These are phyloP conservation scores for Phycomyces nitens DNA, from an alignment of 192 early-diverging fungal genomes.

Conservation along the genomic window DNA sequence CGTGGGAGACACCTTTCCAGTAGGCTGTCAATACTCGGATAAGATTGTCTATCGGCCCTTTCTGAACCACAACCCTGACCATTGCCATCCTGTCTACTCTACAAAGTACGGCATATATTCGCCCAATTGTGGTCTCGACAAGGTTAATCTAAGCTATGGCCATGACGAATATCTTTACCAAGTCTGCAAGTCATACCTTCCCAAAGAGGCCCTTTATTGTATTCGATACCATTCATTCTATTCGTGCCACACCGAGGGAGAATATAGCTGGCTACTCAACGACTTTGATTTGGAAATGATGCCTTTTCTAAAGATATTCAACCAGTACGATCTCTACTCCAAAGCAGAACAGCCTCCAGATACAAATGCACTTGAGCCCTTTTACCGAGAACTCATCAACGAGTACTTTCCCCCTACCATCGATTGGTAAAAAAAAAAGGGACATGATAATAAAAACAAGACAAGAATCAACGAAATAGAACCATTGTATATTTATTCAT, in stretches of 20 bases:
- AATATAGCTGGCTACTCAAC: conserved; percentile 43
- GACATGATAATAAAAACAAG: conserved; percentile 6
- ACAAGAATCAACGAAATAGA: too few relatives aligned
- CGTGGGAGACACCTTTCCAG: conserved; percentile 54
- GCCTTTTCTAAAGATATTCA: conserved; percentile 45
- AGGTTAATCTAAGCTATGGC: conserved; percentile 45
- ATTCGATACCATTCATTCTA: conserved; percentile 56
- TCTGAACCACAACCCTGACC: conserved; percentile 40
- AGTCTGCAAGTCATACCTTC: conserved; percentile 41
- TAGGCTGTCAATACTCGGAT: conserved; percentile 41
- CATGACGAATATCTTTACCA: conserved; percentile 57
- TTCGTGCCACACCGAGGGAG: conserved; percentile 36
- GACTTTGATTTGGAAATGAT: conserved; percentile 40
- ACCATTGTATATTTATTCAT: too few relatives aligned
- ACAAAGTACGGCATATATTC: conserved; percentile 44
- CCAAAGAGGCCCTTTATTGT: conserved; percentile 39
- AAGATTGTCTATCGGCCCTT: conserved; percentile 42
- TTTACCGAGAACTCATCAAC: conserved; percentile 41
- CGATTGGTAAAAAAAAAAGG: conserved; percentile 42
- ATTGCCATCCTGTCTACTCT: conserved; percentile 23
- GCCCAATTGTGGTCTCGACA: conserved; percentile 44
- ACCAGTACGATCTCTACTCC: conserved; percentile 54
- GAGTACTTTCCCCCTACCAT: conserved; percentile 45
- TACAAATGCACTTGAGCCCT: conserved; percentile 34
- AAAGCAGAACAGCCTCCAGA: conserved; percentile 41